A percentile compares a stretch with the other conserved stretches of the same genome.
Conservation (phyloP, 2,329 filamentous ascomycete species). For the Aspergillus japonicus region DNA sequence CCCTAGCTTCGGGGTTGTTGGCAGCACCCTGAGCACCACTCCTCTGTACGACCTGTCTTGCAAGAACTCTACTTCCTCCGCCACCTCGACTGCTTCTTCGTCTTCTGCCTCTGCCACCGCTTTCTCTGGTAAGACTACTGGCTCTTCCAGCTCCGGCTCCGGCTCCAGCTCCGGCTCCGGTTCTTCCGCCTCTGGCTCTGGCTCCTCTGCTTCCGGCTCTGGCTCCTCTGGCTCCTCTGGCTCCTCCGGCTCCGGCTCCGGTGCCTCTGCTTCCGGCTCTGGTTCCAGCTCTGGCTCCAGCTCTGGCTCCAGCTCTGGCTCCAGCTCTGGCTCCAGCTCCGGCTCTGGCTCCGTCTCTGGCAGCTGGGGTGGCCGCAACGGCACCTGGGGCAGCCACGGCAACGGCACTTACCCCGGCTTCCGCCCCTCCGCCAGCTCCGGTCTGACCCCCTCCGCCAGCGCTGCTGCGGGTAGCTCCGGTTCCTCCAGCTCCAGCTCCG, state of each 20-base stretch:
- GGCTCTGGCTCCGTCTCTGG: constrained; percentile 7
- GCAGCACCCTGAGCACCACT: constrained; percentile 33
- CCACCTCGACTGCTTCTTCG: constrained; percentile 22
- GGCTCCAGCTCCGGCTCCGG: constrained; percentile 10
- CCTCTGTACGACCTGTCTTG: constrained; percentile 42
- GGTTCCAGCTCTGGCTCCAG: neutral
- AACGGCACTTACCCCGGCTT: constrained; percentile 3
- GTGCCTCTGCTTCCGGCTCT: neutral
- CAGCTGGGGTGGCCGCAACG: constrained; percentile 5
- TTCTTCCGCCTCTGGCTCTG: constrained; percentile 4
- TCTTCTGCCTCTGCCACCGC: constrained; percentile 1
- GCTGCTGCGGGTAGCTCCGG: neutral
- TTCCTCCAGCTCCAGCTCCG: constrained; percentile 12
- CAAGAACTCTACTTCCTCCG: constrained; percentile 26
- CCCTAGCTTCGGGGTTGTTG: constrained; percentile 43
- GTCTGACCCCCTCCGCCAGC: constrained; percentile 4
- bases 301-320: neutral
- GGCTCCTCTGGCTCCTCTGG: neutral
- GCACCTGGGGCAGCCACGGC: constrained; percentile 12
- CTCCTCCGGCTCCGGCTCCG: constrained; percentile 7
- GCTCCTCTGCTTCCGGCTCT: constrained; percentile 27
- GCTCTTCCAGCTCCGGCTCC: constrained; percentile 2
- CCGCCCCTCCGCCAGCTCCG: neutral
- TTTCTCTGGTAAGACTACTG: neutral
- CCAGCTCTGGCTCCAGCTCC: constrained; percentile 25